Percentiles rank a stretch among this genome's conserved stretches.
Evolutionary conservation across 2,329 filamentous ascomycete genomes (phyloP).

Genomic region (Rutstroemia sp.): DNA sequence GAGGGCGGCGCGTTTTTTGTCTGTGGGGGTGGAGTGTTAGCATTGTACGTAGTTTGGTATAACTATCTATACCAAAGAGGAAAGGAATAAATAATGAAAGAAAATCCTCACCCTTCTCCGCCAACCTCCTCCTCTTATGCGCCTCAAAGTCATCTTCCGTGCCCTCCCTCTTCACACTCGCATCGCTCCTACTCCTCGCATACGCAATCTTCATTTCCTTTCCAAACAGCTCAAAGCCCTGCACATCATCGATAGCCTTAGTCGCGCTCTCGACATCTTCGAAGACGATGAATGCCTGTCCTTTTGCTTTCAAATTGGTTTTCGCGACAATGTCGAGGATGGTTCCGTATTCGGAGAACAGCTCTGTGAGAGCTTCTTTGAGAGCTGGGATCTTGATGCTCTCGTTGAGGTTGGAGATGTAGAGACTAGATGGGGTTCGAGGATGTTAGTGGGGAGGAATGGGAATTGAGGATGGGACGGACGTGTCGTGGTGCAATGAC

Average conservation of each 20-base stretch:
- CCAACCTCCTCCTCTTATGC: conserved; percentile 76
- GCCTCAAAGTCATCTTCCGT: conserved; percentile 74
- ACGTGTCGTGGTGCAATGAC: conserved; percentile 66
- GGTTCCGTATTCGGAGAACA: conserved; percentile 85
- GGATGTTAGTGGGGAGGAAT: background rate
- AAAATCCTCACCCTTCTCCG: conserved; percentile 69
- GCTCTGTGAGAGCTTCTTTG: conserved; percentile 61
- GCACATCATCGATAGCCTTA: conserved; percentile 77
- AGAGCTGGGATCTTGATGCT: conserved; percentile 75
- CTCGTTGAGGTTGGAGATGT: conserved; percentile 84
- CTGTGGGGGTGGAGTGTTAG: conserved; percentile 28
- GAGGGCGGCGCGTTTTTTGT: conserved; percentile 70
- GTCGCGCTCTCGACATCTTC: conserved; percentile 72
- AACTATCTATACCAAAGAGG: background rate
- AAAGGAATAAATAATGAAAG: background rate
- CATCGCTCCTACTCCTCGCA: conserved; percentile 79
- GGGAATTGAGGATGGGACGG: background rate
- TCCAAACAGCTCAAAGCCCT: conserved; percentile 88
- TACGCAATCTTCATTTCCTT: conserved; percentile 83
- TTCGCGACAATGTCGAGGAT: conserved; percentile 83
- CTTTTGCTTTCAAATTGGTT: conserved; percentile 84
- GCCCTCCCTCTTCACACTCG: conserved; percentile 69
- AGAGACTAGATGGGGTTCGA: conserved; percentile 41
- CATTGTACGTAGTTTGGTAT: background rate
- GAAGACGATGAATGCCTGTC: conserved; percentile 93